Evolutionary conservation across 73 alveolate genomes (phyloP).

Genomic region (Stentor coeruleus): DNA sequence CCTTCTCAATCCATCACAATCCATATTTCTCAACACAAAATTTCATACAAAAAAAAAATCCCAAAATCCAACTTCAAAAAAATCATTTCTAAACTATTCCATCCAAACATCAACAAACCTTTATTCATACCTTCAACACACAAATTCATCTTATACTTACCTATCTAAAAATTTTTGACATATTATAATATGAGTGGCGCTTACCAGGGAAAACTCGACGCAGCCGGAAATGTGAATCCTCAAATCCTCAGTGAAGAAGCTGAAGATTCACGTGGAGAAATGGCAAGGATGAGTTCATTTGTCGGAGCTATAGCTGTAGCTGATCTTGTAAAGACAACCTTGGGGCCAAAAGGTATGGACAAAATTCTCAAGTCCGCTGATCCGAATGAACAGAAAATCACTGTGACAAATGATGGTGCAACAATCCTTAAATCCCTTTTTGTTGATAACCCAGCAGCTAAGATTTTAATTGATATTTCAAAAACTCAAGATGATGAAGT

Average conservation of each 20-base stretch:
- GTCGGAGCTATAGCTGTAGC: slow-evolving; percentile 99
- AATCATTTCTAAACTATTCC: too few species aligned
- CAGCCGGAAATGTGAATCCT: slow-evolving; percentile 69
- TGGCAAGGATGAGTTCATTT: slow-evolving; percentile 83
- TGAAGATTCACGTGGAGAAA: slow-evolving; percentile 75
- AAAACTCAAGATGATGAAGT: slow-evolving; percentile 94
- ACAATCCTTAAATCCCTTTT: slow-evolving; percentile 85
- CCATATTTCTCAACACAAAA: too few species aligned
- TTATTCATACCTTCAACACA: too few species aligned
- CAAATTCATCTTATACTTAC: too few species aligned
- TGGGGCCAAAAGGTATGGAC: slow-evolving; percentile 99
- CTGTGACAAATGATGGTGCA: slow-evolving; percentile 97
- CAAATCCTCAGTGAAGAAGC: slow-evolving; percentile 74
- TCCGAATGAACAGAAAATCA: slow-evolving; percentile 70
- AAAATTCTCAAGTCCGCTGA: slow-evolving; percentile 85
- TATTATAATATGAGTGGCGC: slow-evolving; percentile 25
- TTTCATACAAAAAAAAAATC: too few species aligned
- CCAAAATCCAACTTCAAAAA: too few species aligned
- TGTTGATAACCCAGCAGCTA: slow-evolving; percentile 97
- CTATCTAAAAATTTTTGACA: not conserved
- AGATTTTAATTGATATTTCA: slow-evolving; percentile 92
- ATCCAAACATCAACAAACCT: too few species aligned
- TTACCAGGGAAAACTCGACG: slow-evolving; percentile 22
- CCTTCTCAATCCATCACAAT: too few species aligned
- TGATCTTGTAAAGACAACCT: slow-evolving; percentile 92